Evolutionary conservation across 495 filamentous ascomycete genomes (phyloP).

Genomic region (Neurospora sp.): DNA sequence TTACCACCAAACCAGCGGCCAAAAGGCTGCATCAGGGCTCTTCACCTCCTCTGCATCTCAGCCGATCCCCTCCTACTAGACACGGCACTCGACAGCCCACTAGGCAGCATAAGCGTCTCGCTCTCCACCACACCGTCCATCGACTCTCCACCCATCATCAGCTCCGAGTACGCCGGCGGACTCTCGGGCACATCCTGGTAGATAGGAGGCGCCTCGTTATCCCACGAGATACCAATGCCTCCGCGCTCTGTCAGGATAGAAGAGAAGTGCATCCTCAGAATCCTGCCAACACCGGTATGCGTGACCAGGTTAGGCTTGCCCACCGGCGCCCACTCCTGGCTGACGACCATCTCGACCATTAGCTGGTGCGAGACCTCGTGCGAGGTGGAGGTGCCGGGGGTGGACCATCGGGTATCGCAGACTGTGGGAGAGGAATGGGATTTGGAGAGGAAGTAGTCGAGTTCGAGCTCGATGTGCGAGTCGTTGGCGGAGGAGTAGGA

Average conservation of each 20-base stretch:
- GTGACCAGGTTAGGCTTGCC: constrained; percentile 61
- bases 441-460: constrained; percentile 59
- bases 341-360: constrained; percentile 87
- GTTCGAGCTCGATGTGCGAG: constrained; percentile 72
- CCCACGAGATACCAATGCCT: constrained; percentile 92
- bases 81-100: neutral
- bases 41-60: constrained; percentile 11
- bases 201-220: constrained; percentile 88
- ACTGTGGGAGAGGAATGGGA: constrained; percentile 41
- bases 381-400: constrained; percentile 47
- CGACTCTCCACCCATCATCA: constrained; percentile 11
- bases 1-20: neutral
- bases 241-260: constrained; percentile 69
- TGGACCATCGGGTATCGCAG: constrained; percentile 59
- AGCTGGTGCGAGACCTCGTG: constrained; percentile 66
- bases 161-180: constrained; percentile 61
- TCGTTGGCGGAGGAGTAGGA: constrained; percentile 60
- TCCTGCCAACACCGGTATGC: constrained; percentile 82
- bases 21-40: neutral
- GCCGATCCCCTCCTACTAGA: neutral
- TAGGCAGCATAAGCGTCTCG: neutral
- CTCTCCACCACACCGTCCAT: constrained; percentile 9
- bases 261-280: constrained; percentile 87
- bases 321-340: constrained; percentile 76
- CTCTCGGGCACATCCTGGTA: constrained; percentile 90